Percentiles rank a stretch among this genome's conserved stretches.
phyloP scores from a whole-genome alignment of 2,329 filamentous ascomycete genomes.

The Alternaria incomplexa region DNA sequence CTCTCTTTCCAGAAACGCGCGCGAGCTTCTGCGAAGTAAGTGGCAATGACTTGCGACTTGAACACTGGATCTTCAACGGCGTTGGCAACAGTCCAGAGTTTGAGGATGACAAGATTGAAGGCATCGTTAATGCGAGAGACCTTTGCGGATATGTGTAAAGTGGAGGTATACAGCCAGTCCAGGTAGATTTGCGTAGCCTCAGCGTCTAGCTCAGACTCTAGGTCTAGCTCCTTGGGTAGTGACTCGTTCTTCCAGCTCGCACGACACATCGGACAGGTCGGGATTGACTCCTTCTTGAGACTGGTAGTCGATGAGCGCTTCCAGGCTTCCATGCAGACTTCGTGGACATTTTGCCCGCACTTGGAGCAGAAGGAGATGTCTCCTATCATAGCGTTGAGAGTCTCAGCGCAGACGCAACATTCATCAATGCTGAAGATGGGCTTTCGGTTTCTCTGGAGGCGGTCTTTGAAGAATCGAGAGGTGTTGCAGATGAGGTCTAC shows the following conservation, averaged over 20 bases:
- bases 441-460: slow-evolving; percentile 23
- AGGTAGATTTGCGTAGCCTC: slow-evolving; percentile 16
- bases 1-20: neutral
- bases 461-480: slow-evolving; percentile 19
- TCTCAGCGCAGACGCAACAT: slow-evolving; percentile 26
- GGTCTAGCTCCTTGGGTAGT: neutral
- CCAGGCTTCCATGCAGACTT: slow-evolving; percentile 15
- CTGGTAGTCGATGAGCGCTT: neutral
- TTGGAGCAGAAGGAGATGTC: slow-evolving; percentile 22
- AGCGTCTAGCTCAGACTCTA: neutral
- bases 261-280: slow-evolving; percentile 25
- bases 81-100: neutral
- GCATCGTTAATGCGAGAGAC: neutral
- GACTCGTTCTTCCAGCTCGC: slow-evolving; percentile 8
- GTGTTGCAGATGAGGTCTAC: slow-evolving; percentile 25
- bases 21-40: neutral
- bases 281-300: neutral
- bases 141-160: neutral
- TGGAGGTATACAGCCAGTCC: slow-evolving; percentile 20
- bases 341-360: slow-evolving; percentile 28
- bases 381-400: slow-evolving; percentile 1
- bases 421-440: slow-evolving; percentile 7
- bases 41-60: neutral
- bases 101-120: neutral
- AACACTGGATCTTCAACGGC: neutral